Base-by-base conservation (phyloP, 1,139 yeast genomes). In the Protomyces lactucae-debilis region DNA sequence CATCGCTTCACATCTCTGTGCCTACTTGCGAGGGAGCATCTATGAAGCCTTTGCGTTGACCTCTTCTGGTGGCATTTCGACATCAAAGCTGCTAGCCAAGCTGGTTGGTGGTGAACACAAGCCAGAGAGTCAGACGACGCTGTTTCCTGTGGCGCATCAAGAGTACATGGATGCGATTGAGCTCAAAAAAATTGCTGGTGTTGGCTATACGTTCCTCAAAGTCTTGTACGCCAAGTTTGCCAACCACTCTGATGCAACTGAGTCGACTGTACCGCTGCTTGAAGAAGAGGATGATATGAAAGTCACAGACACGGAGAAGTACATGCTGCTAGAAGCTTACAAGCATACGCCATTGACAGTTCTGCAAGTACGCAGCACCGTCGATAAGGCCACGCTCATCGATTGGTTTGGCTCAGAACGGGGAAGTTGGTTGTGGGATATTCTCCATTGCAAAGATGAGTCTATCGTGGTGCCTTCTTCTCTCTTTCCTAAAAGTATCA, bases 31-130 rank as follows among this genome's bases (percentile, higher is more conserved):
- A 61, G 73, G 71, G 61, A 65, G 70, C n/a, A 70, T 76, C 37
- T 59, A 66, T 53, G 64, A 71, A 23, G 72, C 71, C 36, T 68
- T 68, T 23, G 75, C 76, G 2, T 75, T 73, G 64, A 69, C 74
- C 21, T 74, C 76, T 64, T 74, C 77, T 0, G 71, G 75, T 18
- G 78, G 78, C 9, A 72, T 75, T 2, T 74, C 74, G 1, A 60
- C 68, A 5, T 71, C 73, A 55, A 73, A 73, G 51, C 69, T 73
- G 6, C 59, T 73, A 32, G 75, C 78, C 21, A 76, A 76, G 65
- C 73, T 76, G 71, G 73, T 71, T 0, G 72, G 76, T 32, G 68
- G 70, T 4, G 35, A 64, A 28, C 71, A 74, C 64, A 76, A 76
- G 63, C 78, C 78, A 0, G 64, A 66, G 10, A 76, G 76, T 1